Conservation (phyloP, 106 monocot genomes). For the Gastrodia elata region DNA sequence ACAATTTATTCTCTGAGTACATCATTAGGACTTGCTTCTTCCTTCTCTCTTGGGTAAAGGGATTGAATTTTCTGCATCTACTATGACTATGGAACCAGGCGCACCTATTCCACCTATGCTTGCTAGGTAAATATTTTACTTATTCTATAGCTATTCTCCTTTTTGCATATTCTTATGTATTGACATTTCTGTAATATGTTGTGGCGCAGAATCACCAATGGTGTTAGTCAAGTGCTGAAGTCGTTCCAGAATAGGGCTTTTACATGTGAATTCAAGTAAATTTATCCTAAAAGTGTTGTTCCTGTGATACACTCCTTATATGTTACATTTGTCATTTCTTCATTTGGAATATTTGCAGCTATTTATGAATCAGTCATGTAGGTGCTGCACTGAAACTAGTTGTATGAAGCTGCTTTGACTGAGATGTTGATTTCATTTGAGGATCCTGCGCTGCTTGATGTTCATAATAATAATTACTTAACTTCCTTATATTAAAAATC, state of each 20-base stretch:
- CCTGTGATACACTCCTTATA: not conserved
- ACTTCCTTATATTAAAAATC: too few species aligned
- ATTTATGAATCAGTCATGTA: too few species aligned
- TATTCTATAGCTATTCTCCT: constrained; percentile 6
- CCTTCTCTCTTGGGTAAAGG: constrained; percentile 71
- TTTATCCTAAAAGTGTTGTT: constrained; percentile 2
- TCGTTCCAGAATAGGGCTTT: constrained; percentile 68
- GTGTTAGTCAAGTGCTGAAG: constrained; percentile 51
- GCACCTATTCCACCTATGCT: constrained; percentile 91
- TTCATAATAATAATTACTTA: too few species aligned
- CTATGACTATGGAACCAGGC: constrained; percentile 62
- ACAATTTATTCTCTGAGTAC: not conserved
- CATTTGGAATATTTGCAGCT: too few species aligned
- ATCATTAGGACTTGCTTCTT: constrained; percentile 74
- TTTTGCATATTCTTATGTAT: not conserved
- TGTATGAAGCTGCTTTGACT: too few species aligned
- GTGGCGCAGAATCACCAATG: constrained; percentile 80
- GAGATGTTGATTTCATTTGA: not conserved
- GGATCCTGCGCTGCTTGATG: too few species aligned
- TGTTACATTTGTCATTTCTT: too few species aligned
- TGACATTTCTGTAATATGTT: constrained; percentile 6
- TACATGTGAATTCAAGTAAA: constrained; percentile 97
- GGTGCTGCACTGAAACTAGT: too few species aligned
- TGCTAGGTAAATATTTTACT: constrained; percentile 46
- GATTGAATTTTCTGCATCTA: constrained; percentile 55